These are phyloP conservation scores for Podaxis sp. DNA, from an alignment of 768 basidiomycete species.

Conservation along the genomic window DNA sequence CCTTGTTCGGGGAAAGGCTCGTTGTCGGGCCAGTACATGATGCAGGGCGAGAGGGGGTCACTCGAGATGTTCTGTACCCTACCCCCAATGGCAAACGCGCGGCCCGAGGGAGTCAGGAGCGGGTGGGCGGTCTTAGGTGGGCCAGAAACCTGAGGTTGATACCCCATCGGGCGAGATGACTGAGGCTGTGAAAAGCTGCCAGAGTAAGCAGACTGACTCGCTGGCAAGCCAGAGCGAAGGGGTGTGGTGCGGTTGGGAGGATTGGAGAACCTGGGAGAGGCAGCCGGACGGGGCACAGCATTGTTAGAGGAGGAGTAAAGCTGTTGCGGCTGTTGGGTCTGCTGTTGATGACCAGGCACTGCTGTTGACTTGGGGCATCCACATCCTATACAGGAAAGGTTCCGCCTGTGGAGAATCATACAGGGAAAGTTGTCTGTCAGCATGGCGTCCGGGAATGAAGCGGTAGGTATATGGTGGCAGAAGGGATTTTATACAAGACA, in stretches of 20 bases:
- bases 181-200: constrained; percentile 13
- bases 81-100: constrained; percentile 73
- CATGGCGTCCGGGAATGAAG: constrained; percentile 24
- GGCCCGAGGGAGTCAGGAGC: constrained; percentile 80
- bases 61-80: constrained; percentile 76
- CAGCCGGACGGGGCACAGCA: constrained; percentile 6
- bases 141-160: constrained; percentile 16
- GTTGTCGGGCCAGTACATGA: constrained; percentile 93
- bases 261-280: constrained; percentile 20
- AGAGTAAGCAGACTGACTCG: neutral
- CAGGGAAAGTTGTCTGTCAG: constrained; percentile 49
- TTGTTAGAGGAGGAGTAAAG: constrained; percentile 10
- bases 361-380: constrained; percentile 52
- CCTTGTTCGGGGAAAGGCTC: constrained; percentile 79
- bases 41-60: constrained; percentile 70
- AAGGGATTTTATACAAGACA: constrained; percentile 15
- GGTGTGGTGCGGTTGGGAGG: constrained; percentile 7
- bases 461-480: constrained; percentile 11
- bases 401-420: constrained; percentile 63
- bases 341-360: constrained; percentile 5
- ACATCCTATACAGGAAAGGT: constrained; percentile 74
- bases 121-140: constrained; percentile 55
- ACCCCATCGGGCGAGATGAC: constrained; percentile 13
- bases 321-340: constrained; percentile 24
- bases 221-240: constrained; percentile 5